These are phyloP conservation scores for Penicillium palitans DNA, from an alignment of 2,329 filamentous ascomycete genomes.

Conservation along the genomic window DNA sequence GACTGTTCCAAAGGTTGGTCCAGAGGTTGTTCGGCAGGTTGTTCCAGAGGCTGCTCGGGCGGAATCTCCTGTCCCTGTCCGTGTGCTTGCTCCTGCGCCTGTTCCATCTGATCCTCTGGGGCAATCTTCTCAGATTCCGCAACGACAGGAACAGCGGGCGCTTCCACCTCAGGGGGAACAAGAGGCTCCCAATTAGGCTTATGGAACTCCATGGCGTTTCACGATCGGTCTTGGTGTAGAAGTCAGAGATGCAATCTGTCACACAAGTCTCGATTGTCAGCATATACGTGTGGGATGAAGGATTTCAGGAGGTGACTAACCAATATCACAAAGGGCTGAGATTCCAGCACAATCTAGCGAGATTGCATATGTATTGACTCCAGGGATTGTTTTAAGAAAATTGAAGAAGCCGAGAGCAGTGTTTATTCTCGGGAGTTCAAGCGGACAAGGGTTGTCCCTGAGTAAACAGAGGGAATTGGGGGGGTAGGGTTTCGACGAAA, in stretches of 20 bases:
- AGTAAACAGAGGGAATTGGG: constrained; percentile 8
- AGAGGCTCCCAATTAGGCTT: constrained; percentile 25
- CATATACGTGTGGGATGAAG: constrained; percentile 8
- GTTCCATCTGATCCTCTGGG: constrained; percentile 17
- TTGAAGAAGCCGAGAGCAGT: constrained; percentile 6
- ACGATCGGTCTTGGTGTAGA: constrained; percentile 3
- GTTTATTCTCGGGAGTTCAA: constrained; percentile 11
- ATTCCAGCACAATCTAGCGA: constrained; percentile 10
- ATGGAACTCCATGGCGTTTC: constrained; percentile 30
- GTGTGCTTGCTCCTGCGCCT: not conserved
- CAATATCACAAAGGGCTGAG: constrained; percentile 15
- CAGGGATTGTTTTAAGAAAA: constrained; percentile 1
- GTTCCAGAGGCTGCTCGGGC: constrained; percentile 9
- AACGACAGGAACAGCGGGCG: constrained; percentile 18
- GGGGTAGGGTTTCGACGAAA: not conserved
- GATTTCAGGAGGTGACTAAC: constrained; percentile 11
- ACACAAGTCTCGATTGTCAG: constrained; percentile 13
- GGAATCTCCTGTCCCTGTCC: constrained; percentile 8
- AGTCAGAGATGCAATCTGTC: constrained; percentile 20
- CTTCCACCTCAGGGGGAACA: constrained; percentile 18
- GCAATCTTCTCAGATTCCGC: constrained; percentile 23
- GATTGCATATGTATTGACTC: constrained; percentile 9
- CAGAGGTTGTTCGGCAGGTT: not conserved
- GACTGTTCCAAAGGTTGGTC: constrained; percentile 25
- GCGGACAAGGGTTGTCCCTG: constrained; percentile 13